Conservation (phyloP, 2,329 filamentous ascomycete species). For the Scedosporium dehoogii region DNA sequence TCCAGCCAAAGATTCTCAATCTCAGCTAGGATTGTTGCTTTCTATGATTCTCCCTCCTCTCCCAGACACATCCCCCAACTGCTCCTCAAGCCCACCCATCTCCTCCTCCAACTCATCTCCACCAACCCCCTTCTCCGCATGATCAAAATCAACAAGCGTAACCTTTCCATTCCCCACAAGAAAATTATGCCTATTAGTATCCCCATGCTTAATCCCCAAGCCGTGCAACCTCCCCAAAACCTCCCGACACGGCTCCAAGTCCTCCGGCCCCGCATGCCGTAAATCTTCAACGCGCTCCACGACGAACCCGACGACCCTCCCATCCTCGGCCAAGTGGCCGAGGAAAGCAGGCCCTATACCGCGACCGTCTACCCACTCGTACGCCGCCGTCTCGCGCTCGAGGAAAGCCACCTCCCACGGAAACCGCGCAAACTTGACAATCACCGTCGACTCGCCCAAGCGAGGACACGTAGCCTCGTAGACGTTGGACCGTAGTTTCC, state of each 20-base stretch:
- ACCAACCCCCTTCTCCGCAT: constrained; percentile 15
- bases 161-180: constrained; percentile 16
- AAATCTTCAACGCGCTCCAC: constrained; percentile 14
- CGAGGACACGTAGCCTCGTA: constrained; percentile 5
- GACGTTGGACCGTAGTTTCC: constrained; percentile 18
- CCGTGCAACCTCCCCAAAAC: constrained; percentile 17
- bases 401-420: constrained; percentile 16
- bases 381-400: constrained; percentile 17
- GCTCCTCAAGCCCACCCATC: constrained; percentile 7
- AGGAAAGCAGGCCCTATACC: constrained; percentile 18
- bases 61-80: not conserved
- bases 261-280: constrained; percentile 16
- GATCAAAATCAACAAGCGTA: constrained; percentile 22
- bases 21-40: too few species aligned
- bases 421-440: constrained; percentile 1
- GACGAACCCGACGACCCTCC: constrained; percentile 18
- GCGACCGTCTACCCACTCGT: constrained; percentile 16
- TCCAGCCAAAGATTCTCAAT: too few species aligned
- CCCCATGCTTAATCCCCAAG: constrained; percentile 23
- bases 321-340: constrained; percentile 19
- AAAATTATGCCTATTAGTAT: constrained; percentile 25
- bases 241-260: constrained; percentile 18
- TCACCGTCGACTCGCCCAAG: not conserved
- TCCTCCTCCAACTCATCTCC: constrained; percentile 14
- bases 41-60: not conserved